Percentiles rank a stretch among this genome's conserved stretches.
phyloP scores from a whole-genome alignment of 2,329 filamentous ascomycete genomes.

The Emergomyces pasteurianus region DNA sequence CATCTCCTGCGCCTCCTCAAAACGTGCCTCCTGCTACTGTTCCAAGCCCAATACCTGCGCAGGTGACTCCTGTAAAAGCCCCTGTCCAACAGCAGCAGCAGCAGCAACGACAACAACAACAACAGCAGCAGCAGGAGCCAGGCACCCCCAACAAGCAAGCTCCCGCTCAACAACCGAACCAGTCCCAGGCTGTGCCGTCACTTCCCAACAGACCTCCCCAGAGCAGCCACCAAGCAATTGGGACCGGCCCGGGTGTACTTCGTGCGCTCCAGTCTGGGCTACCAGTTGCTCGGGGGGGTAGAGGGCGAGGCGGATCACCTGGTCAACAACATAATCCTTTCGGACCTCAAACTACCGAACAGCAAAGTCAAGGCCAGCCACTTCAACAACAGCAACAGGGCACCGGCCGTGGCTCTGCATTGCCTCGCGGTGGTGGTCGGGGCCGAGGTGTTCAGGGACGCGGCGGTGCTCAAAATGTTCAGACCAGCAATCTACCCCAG shows the following conservation, averaged over 20 bases:
- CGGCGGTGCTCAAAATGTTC: slow-evolving; percentile 33
- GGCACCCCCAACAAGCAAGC: slow-evolving; percentile 13
- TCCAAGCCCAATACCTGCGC: slow-evolving; percentile 8
- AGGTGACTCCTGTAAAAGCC: slow-evolving; percentile 7
- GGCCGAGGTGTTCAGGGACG: slow-evolving; percentile 30
- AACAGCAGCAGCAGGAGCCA: slow-evolving; percentile 11
- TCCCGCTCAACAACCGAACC: slow-evolving; percentile 15
- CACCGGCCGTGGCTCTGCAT: slow-evolving; percentile 24
- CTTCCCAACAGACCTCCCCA: slow-evolving; percentile 15
- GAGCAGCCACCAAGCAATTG: slow-evolving; percentile 11
- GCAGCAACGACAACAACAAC: slow-evolving; percentile 11
- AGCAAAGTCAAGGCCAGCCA: slow-evolving; percentile 18
- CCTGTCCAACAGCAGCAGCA: slow-evolving; percentile 10
- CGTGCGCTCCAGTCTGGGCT: slow-evolving; percentile 34
- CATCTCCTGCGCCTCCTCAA: slow-evolving; percentile 2
- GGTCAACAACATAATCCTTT: slow-evolving; percentile 23
- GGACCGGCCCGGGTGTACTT: slow-evolving; percentile 31
- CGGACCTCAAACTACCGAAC: slow-evolving; percentile 13
- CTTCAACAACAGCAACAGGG: slow-evolving; percentile 19
- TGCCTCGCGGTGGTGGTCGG: slow-evolving; percentile 30
- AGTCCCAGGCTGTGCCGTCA: slow-evolving; percentile 16
- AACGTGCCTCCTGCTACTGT: background rate
- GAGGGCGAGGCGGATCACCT: slow-evolving; percentile 19
- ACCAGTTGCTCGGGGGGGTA: slow-evolving; percentile 31
- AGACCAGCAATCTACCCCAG: slow-evolving; percentile 24